Evolutionary conservation across 257 asterid genomes (phyloP).

Genomic region (Solanum boliviense): DNA sequence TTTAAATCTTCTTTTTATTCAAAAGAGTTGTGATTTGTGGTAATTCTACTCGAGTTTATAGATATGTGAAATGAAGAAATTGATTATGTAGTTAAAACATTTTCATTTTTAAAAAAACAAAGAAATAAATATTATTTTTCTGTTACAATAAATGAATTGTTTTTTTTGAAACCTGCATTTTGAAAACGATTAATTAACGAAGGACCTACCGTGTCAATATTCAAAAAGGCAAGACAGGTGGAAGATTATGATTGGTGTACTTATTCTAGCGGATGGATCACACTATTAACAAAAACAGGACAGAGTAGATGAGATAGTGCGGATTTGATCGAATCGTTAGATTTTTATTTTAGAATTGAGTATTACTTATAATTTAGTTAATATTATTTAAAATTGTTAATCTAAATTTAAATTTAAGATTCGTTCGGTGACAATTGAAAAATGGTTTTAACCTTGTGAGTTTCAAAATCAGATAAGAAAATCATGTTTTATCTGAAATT

Average conservation of each 20-base stretch:
- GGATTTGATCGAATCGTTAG: no score
- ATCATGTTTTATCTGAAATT: not conserved
- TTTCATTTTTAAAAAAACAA: not conserved
- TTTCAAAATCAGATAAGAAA: not conserved
- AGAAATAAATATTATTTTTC: not conserved
- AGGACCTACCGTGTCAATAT: not conserved
- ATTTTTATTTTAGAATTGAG: no score
- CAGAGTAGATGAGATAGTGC: no score
- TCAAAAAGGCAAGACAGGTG: not conserved
- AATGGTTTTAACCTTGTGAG: no score
- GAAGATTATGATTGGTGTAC: not conserved
- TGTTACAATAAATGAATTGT: not conserved
- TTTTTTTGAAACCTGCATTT: not conserved
- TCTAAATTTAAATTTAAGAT: no score
- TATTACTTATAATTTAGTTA: no score
- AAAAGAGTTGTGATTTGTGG: not conserved
- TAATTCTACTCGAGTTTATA: not conserved
- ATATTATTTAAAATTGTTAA: no score
- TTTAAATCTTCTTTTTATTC: no score
- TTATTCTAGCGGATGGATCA: not conserved
- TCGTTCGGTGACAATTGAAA: no score
- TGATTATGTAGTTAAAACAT: not conserved
- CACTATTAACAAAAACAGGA: no score
- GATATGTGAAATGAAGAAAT: not conserved
- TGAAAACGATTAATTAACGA: not conserved